Base-by-base conservation (phyloP, 2,329 filamentous ascomycete species). In the Paracorniculantispora psalliotae region DNA sequence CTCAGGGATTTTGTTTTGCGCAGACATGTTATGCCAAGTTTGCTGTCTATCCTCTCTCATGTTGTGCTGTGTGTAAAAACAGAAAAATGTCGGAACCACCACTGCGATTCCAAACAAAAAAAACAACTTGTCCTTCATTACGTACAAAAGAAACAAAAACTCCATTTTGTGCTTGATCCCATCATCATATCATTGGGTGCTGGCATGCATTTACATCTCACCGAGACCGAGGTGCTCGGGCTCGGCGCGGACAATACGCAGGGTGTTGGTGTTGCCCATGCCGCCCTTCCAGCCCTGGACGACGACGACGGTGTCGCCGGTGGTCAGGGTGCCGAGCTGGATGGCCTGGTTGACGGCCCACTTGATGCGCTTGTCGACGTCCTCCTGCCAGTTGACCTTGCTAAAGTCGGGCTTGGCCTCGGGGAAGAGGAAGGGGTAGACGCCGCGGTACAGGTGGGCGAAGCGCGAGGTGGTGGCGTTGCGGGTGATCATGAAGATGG, bases 401-500 rank as follows among this genome's bases (percentile, higher is more conserved):
- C 83, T 84, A 78, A 97, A 99, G 80, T 99, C 91, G 68, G 94
- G 94, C 87, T 97, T 97, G 69, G 80, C 78, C 81, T 96, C 90
- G 57, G 88, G 85, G 83, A 97, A 97, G 70, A 89, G 82, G 89
- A 99, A 99, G 61, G 94, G 94, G 74, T 97, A 99, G 63, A 99
- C 93, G 68, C 94, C 94, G 72, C 94, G 93, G 81, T 97, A 97
- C 74, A 99, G 79, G 77, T 99, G 94, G 66, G 87, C 89, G 77
- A 94, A 97, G 77, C 94, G 85, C 61, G 92, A 89, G 55, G 94
- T 91, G 65, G 84, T 86, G 51, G 86, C 78, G 74, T 89, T 96
- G 69, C 94, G 89, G 65, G 93, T 96, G 64, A 99, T 90, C 93
- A 97, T 97, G 82, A 99, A 93, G 79, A 99, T 97, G 68, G 94